Evolutionary conservation across 345 rosid species (phyloP), one percentile per base, ranked within the genome.

Genomic region (Rhizophora mangle): DNA sequence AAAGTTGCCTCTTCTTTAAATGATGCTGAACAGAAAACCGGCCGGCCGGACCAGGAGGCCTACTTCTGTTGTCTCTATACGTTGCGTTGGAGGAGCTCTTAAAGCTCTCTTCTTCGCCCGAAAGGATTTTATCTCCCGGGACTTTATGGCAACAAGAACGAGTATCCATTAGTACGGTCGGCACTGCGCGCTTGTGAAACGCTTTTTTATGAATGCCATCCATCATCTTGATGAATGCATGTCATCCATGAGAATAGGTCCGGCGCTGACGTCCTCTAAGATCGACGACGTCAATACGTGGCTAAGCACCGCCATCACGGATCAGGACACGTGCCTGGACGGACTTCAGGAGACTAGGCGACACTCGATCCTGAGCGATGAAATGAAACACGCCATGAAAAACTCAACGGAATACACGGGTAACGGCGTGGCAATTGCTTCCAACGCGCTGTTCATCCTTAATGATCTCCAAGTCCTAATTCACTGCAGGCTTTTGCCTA

Each of bases 31-130:
- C 68, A 56, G 60, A 55, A 24, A 24, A 22, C 72, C 75, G 2
- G 4, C 5, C 3, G 49, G 19, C 4, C 6, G 49, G 52, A 62
- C 90, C 93, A 1, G 76, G 76, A 63, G 49, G 68, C 32, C 64
- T 92, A n/a, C 86, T 92, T 68, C 72, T 82, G 81, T 83, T 88
- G 68, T 88, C 97, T 0, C 31, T 89, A 29, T 73, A 62, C 19
- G 87, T 85, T 36, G 84, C 89, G 71, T 27, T 82, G 19, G 68
- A 70, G 3, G 93, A 86, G 80, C 82, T 80, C 22, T 54, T 58
- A 19, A 68, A 68, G 65, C 67, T 91, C 32, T 69, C 82, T 51
- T 67, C 69, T 13, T 81, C 75, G 26, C 83, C 85, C 1, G 51
- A 52, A 13, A 69, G 67, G 69, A 72, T 86, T 6, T 37, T 69